Percentiles rank a stretch among this genome's conserved stretches.
Evolutionary conservation across 225 moss, liverwort and hornwort genomes (phyloP).

Genomic region (Anthoceros angustus): DNA sequence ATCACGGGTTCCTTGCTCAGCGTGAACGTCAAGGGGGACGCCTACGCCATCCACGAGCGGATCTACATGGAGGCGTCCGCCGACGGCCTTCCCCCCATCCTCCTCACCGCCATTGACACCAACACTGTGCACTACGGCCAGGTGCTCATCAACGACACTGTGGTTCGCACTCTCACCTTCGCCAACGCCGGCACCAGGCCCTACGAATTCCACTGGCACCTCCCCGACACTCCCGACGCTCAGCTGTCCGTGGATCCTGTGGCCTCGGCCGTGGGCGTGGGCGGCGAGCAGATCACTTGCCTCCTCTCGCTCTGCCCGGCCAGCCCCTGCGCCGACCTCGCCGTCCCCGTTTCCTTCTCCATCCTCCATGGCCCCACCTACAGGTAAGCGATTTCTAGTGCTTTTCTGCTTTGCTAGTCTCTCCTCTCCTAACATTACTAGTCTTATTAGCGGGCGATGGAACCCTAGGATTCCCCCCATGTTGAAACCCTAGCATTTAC

Average conservation of each 20-base stretch:
- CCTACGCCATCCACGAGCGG: conserved; percentile 54
- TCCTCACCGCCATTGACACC: conserved; percentile 27
- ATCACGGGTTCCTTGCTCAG: conserved; percentile 43
- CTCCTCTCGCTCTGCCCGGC: conserved; percentile 51
- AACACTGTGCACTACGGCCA: conserved; percentile 52
- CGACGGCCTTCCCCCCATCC: conserved; percentile 32
- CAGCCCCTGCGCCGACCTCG: conserved; percentile 26
- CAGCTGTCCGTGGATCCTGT: conserved; percentile 37
- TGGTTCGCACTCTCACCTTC: conserved; percentile 54
- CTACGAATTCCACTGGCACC: conserved; percentile 73
- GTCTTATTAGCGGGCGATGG: too few relatives aligned
- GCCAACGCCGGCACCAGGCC: conserved; percentile 46
- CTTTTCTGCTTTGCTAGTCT: too few relatives aligned
- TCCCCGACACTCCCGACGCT: conserved; percentile 41
- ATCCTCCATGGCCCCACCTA: conserved; percentile 65
- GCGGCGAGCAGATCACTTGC: conserved; percentile 49
- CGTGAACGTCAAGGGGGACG: conserved; percentile 70
- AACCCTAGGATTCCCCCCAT: too few relatives aligned
- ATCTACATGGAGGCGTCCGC: conserved; percentile 56
- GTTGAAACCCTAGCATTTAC: too few relatives aligned
- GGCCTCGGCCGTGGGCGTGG: conserved; percentile 37
- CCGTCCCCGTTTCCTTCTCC: conserved; percentile 47
- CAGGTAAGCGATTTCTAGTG: background rate
- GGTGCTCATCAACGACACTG: conserved; percentile 50
- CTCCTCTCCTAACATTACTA: too few relatives aligned